Base-by-base conservation (phyloP, 1,284 basidiomycete species). In the Trametes polyzona region DNA sequence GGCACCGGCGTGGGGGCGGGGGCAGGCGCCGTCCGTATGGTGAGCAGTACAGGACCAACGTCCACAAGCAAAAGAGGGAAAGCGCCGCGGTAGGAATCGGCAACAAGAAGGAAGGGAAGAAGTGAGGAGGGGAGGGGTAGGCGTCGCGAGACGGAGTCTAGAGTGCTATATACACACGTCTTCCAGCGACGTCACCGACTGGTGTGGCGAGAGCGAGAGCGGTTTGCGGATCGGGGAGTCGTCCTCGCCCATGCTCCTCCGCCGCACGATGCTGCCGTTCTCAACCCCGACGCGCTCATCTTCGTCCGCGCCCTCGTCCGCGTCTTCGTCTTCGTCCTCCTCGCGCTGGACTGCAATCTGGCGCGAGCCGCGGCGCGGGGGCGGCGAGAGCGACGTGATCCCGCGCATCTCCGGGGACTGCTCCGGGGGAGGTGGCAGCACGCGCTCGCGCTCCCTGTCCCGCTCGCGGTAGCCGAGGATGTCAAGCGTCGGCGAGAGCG, bases 321-420 rank as follows among this genome's bases (percentile, higher is more conserved):
- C 48, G 16, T 53, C 36, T 33, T 63, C 58, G 27, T 53, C 41
- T 32, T 62, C 58, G 32, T 57, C 58, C 35, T 57, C 62, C 41
- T 69, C 67, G 19, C 65, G 72, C 33, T 69, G 69, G 37, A 69
- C 61, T 5, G 72, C 63, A 33, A 73, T 66, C 54, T 73, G 72
- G 27, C 69, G 67, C 42, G 84, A 84, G 27, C 79, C 77, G 16
- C 83, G 77, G 23, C 86, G 78, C 10, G 85, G 86, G 10, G 86
- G 83, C 4, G 85, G 84, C 9, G 81, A 81, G 29, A 87, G 70
- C 23, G 83, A 80, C n/a, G 78, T 82, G 53, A 83, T 69, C 52
- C 80, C 81, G 10, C 71, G 67, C 40, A 65, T 65, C 10, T 71
- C 71, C 16, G 72, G 70, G 36, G 74, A 74, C 39, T 62, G 62